Base-by-base conservation (phyloP, 169 alveolate species). In the Eimeria praecox region DNA sequence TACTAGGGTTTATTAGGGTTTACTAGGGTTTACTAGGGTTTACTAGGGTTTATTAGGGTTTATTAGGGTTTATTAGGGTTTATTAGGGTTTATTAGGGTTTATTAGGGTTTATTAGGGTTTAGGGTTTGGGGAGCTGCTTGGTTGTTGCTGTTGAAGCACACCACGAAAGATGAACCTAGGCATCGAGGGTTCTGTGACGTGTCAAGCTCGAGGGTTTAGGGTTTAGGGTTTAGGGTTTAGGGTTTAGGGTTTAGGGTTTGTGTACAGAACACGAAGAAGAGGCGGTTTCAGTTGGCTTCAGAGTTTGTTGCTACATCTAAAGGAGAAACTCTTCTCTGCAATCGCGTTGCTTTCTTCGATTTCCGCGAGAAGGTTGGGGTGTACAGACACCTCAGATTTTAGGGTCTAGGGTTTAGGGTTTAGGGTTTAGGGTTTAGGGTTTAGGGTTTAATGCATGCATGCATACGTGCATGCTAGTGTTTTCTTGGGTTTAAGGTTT, bases 281-380 rank as follows among this genome's bases (percentile, higher is more conserved):
- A 56, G 88, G 56, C 44, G 44, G 10, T 44, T 78, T 44, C 44
- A 44, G 10, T 38, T 78, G 33, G 88, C 64, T 49, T 56, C 56
- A 33, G 66, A 78, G 56, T 78, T 78, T 44, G 66, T 78, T 56
- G 83, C 49, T 40, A 6, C 83, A 27, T 46, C 22, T 38, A 71
- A 59, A 4, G 88, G 66, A 0, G 27, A 49, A 30, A 20, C 75
- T 24, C 75, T 89, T 40, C 73, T 69, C 40, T 89, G 75, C 54
- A 59, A 89, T 33, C 95, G 77, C 30, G 56, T 89, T 27, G 87
- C 95, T 8, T 89, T 89, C 75, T 89, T 89, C 54, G 95, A 89
- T 35, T 78, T 89, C 69, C 38, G 75, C n/a, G 95, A 89, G 46
- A 78, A 89, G 52, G 95, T 89, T 33, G 30, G 95, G 33, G 5